Base-by-base conservation (phyloP, 2,329 filamentous ascomycete genomes). In the Alternaria triticimaculans region DNA sequence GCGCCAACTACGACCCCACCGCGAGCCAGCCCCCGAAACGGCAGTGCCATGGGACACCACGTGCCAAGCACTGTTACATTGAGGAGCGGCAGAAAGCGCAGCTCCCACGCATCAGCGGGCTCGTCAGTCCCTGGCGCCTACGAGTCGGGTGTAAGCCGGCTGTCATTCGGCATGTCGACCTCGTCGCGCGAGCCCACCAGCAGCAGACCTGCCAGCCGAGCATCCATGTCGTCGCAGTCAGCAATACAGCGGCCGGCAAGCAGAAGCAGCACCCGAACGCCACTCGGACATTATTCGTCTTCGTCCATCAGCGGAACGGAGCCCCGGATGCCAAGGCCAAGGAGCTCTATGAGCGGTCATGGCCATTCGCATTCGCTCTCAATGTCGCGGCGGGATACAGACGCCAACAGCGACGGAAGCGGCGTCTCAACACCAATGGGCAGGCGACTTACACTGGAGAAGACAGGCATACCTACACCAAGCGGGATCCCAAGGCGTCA, bases 1-100 rank as follows among this genome's bases (percentile, higher is more conserved):
- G 93, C 91, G 2, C 93, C 94, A 3, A 86, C 88, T 8, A 86
- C 85, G 58, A 96, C 92, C 0, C 94, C 94, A 5, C 93, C 94
- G 18, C 89, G 90, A 51, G 87, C 87, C 5, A 97, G 94, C n/a
- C 93, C 94, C 21, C 88, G 92, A 53, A 84, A 82, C 62, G 83
- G 82, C 53, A 86, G 84, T 54, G 80, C 84, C 8, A 69, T 84
- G 20, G 80, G 83, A 26, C 80, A 84, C 70, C 60, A 79, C 68
- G 56, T 89, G 53, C 84, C 87, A 5, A 83, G 83, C 3, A 87
- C 83, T 1, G 83, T 90, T 41, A 89, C 88, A 0, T 80, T 89
- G 59, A 89, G 93, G 56, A 90, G 88, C 73, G 87, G 88, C 68
- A 92, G 81, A 66, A 86, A 93, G 81, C 89, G 92, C 62, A 87